Base-by-base conservation (phyloP, 768 basidiomycete genomes). In the Mycena latifolia region DNA sequence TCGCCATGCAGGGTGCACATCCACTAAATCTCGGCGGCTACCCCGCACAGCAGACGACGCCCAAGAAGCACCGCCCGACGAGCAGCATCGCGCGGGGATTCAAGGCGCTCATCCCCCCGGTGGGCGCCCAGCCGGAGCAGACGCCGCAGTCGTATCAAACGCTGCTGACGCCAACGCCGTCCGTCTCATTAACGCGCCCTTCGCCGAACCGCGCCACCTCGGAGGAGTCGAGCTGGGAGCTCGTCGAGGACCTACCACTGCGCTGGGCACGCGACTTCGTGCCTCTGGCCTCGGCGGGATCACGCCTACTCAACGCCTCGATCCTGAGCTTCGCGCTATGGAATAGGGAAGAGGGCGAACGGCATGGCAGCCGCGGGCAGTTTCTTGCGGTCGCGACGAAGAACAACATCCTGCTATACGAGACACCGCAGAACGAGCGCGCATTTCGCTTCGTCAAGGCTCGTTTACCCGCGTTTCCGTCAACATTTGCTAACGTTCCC, bases 211-310 rank as follows among this genome's bases (percentile, higher is more conserved):
- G 67, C 28, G 18, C 78, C 28, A 70, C 81, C 33, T 77, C 83
- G 12, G 79, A 78, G 48, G 87, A 88, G 52, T 83, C 86, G 15
- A 81, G 79, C 31, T 90, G 92, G 93, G 93, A 94, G 74, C 72
- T 93, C 8, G 82, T 93, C 12, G 92, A 94, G 15, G 86, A 88
- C 51, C 78, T 92, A 11, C 91, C 92, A 2, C 72, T 94, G 48
- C 86, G 92, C 33, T 95, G 94, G 94, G 92, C 93, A n/a, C 91
- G 90, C 0, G 94, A 95, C 75, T 95, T 86, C 73, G 91, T 93
- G 2, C 89, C 92, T 0, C 84, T 95, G n/a, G 92, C 92, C 6
- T 77, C 85, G 2, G 76, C 84, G 27, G 87, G 90, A 3, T 92
- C 92, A 27, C 83, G 92, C 48, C 77, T 94, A 47, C 78, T 82